These are phyloP conservation scores for Pisolithus sp. DNA, from an alignment of 768 basidiomycete genomes.

Conservation along the genomic window DNA sequence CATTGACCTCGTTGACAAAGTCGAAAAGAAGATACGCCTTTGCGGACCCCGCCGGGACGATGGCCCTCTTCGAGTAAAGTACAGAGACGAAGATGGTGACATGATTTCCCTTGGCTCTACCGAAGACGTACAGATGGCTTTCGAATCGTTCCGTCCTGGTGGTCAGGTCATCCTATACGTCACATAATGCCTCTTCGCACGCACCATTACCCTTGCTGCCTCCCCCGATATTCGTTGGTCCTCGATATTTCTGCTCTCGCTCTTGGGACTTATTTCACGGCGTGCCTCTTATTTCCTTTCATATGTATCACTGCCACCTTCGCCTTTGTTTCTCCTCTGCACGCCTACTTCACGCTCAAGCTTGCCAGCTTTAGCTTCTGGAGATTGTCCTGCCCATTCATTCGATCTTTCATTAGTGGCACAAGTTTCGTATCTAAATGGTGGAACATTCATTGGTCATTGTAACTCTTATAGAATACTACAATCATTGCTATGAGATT, in stretches of 20 bases:
- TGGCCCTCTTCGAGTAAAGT: slow-evolving; percentile 79
- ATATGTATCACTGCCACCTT: slow-evolving; percentile 13
- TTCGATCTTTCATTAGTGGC: background rate
- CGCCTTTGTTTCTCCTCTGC: slow-evolving; percentile 6
- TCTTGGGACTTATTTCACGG: slow-evolving; percentile 6
- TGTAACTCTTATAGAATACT: slow-evolving; percentile 30
- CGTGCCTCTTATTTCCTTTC: slow-evolving; percentile 4
- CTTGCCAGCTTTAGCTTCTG: background rate
- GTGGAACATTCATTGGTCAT: slow-evolving; percentile 31
- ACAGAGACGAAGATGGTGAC: slow-evolving; percentile 90
- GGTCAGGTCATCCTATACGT: slow-evolving; percentile 79
- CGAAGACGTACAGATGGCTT: slow-evolving; percentile 92
- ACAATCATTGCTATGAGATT: slow-evolving; percentile 30
- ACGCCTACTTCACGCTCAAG: slow-evolving; percentile 11
- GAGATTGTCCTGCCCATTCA: background rate
- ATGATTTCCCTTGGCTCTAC: slow-evolving; percentile 83
- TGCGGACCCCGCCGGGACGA: slow-evolving; percentile 80
- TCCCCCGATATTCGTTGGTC: background rate
- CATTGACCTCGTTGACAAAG: slow-evolving; percentile 79
- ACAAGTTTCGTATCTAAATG: slow-evolving; percentile 21
- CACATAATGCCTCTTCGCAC: slow-evolving; percentile 38
- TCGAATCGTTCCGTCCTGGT: slow-evolving; percentile 75
- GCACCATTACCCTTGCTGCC: slow-evolving; percentile 1
- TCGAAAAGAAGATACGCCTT: slow-evolving; percentile 87
- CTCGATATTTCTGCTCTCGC: slow-evolving; percentile 9